Base-by-base conservation (phyloP, 305 asterid species). In the Fraxinus sp. region DNA sequence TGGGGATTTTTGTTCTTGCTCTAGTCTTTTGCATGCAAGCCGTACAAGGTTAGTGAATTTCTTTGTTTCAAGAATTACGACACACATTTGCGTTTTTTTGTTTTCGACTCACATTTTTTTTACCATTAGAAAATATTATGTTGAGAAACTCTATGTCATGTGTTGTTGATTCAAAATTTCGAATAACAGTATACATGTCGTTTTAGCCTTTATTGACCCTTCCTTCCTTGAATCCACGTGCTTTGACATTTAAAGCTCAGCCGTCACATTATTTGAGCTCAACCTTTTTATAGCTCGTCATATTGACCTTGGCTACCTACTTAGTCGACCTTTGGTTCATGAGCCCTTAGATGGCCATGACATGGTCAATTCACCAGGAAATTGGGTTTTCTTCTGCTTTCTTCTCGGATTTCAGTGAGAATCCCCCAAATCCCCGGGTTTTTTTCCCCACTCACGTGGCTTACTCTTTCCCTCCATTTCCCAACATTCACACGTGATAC, bases 31-130 rank as follows among this genome's bases (percentile, higher is more conserved):
- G 74, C 49, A 18, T 83, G 7, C 86, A 86, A 79, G 44, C 73
- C 79, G 76, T 70, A 7, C 13, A 37, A 28, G 94, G 92, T 90
- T 5, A 80, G 89, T 82, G 1, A 72, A 18, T 20, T 39, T 36
- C 35, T 77, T 49, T 28, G 35, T 22, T 66, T 28, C 73, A 66
- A 66, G 66, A 66, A 66, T 66, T 66, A 22, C 73, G 3, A 22
- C 73, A 26, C 16, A 24, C 16, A 3, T 7, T 24, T 64, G 7
- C 36, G 0, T 10, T 1, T 22, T 39, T 28, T 28, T 28, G 10
- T 37, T 37, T 22, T 64, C 1, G 33, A 22, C 13, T 18, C 24
- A 41, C 49, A 41, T 39, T 41, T 41, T 41, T 41, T 13, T 2
- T 32, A 46, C 57, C 1, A 46, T 46, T 14, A 46, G 57, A 46